These are phyloP conservation scores for Penicillium cinerascens DNA, from an alignment of 495 filamentous ascomycete species.

Conservation along the genomic window DNA sequence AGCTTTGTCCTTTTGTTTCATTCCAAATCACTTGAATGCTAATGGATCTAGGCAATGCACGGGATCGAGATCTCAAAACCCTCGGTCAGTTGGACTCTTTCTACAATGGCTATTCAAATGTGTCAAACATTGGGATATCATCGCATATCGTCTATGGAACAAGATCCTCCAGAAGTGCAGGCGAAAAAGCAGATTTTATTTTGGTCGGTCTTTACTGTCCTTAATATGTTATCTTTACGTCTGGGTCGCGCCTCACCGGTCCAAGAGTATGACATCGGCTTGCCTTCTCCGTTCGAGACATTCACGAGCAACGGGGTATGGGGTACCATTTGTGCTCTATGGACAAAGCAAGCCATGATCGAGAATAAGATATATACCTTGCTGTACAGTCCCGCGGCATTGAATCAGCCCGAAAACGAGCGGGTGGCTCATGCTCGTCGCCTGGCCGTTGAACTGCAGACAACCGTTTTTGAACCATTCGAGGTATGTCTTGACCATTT, in stretches of 20 bases:
- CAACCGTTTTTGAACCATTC: slow-evolving; percentile 31
- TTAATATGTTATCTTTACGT: slow-evolving; percentile 60
- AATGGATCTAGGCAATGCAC: slow-evolving; percentile 40
- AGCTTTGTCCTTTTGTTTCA: slow-evolving; percentile 11
- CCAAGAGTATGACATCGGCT: slow-evolving; percentile 62
- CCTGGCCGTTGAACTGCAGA: slow-evolving; percentile 34
- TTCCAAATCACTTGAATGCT: neutral
- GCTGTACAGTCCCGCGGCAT: slow-evolving; percentile 58
- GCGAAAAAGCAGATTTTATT: slow-evolving; percentile 47
- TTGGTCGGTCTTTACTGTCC: slow-evolving; percentile 60
- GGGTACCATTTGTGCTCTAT: slow-evolving; percentile 31
- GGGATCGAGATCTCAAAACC: slow-evolving; percentile 62
- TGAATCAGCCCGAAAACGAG: slow-evolving; percentile 45
- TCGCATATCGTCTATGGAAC: slow-evolving; percentile 49
- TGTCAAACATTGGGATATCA: slow-evolving; percentile 66
- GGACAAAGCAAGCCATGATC: slow-evolving; percentile 54
- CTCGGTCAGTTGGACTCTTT: slow-evolving; percentile 59
- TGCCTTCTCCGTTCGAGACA: slow-evolving; percentile 35
- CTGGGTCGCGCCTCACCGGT: slow-evolving; percentile 58
- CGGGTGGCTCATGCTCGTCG: slow-evolving; percentile 34
- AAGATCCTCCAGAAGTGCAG: slow-evolving; percentile 35
- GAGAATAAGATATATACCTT: slow-evolving; percentile 56
- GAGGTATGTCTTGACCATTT: slow-evolving; percentile 18
- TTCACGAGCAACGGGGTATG: slow-evolving; percentile 24
- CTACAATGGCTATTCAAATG: slow-evolving; percentile 53